Evolutionary conservation across 148 eudicot species (phyloP).

Genomic region (Spergularia marina): DNA sequence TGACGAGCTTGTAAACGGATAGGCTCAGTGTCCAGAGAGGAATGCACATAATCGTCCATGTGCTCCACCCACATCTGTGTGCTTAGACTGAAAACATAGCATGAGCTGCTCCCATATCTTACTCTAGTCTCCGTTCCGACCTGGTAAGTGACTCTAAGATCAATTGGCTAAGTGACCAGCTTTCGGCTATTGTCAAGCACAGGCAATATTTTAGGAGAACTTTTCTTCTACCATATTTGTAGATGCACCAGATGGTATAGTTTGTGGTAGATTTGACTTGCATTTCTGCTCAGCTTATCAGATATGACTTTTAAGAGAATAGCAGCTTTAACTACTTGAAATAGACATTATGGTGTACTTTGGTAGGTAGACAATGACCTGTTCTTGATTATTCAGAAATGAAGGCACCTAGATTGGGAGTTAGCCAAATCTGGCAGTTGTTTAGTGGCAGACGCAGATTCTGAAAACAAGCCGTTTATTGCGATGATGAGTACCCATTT

Average conservation of each 20-base stretch:
- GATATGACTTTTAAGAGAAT: neutral
- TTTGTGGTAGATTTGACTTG: neutral
- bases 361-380: constrained; percentile 20
- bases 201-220: neutral
- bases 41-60: too few species aligned
- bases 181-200: neutral
- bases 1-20: too few species aligned
- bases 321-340: neutral
- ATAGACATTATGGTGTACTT: constrained; percentile 7
- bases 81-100: too few species aligned
- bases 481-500: neutral
- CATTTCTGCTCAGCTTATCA: neutral
- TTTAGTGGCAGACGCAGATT: neutral
- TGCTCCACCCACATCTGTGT: too few species aligned
- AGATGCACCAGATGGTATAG: neutral
- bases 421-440: constrained; percentile 7
- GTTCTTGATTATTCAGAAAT: constrained; percentile 20
- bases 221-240: neutral
- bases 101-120: too few species aligned
- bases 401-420: constrained; percentile 13
- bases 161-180: neutral
- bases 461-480: neutral
- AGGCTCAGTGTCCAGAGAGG: too few species aligned
- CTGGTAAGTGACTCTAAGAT: neutral
- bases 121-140: too few species aligned